These are phyloP conservation scores for Yamadazyma sp. DNA, from an alignment of 1,139 yeast genomes.

Conservation along the genomic window DNA sequence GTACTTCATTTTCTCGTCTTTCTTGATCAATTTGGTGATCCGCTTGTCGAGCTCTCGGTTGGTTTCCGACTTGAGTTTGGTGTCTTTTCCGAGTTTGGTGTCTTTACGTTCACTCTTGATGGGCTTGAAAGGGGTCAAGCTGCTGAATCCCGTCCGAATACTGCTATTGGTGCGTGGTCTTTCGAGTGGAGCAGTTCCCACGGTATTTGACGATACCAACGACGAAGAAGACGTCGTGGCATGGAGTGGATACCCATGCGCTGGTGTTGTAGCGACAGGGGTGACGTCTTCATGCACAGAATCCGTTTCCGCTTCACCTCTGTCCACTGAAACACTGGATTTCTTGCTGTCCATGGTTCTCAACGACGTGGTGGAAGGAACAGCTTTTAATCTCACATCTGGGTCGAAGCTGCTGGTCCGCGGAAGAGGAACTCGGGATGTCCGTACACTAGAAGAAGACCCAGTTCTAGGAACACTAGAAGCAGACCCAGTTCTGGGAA, in stretches of 20 bases:
- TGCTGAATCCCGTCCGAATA: constrained; percentile 23
- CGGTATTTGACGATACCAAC: not conserved
- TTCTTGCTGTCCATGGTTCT: constrained; percentile 9
- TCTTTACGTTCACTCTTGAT: constrained; percentile 17
- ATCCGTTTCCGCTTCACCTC: not conserved
- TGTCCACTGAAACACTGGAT: not conserved
- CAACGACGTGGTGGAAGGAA: constrained; percentile 12
- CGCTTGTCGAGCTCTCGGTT: constrained; percentile 33
- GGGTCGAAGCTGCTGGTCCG: constrained; percentile 12
- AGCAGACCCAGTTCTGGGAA: constrained; percentile 3
- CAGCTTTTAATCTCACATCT: constrained; percentile 5
- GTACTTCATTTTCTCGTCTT: constrained; percentile 28
- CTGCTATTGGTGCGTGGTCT: constrained; percentile 25
- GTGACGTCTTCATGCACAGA: not conserved
- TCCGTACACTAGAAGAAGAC: too few relatives aligned
- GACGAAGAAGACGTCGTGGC: constrained; percentile 1
- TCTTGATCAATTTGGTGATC: constrained; percentile 29
- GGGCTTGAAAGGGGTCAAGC: constrained; percentile 31
- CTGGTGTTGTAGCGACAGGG: not conserved
- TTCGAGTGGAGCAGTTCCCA: constrained; percentile 15
- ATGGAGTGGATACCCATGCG: constrained; percentile 1
- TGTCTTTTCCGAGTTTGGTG: not conserved
- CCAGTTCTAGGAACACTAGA: not conserved
- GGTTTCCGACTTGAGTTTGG: constrained; percentile 8
- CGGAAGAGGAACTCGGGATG: constrained; percentile 7